Percentiles rank a stretch among this genome's conserved stretches.
Evolutionary conservation across 345 rosid genomes (phyloP).

Genomic region (Eucalyptus cloeziana): DNA sequence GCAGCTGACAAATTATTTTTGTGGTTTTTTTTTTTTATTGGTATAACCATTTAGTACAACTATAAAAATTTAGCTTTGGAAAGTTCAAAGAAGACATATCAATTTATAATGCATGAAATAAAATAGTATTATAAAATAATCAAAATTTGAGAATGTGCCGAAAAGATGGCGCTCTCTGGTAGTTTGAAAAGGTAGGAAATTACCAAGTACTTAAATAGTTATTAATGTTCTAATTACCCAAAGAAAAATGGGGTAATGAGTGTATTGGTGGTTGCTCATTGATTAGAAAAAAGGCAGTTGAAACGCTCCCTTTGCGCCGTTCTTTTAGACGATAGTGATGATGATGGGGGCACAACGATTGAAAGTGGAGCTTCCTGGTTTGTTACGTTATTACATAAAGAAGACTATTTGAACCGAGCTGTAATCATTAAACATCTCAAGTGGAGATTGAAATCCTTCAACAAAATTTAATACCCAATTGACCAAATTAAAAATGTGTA

Average conservation of each 20-base stretch:
- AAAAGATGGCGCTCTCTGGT: neutral
- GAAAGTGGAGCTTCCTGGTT: neutral
- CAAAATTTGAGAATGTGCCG: neutral
- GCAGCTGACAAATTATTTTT: neutral
- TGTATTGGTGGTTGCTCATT: neutral
- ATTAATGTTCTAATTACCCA: neutral
- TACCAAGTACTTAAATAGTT: neutral
- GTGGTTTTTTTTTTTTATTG: neutral
- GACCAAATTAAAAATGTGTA: neutral
- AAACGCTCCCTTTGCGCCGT: neutral
- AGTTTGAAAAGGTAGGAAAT: neutral
- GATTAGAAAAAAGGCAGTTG: neutral
- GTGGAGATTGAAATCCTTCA: neutral
- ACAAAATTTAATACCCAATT: too few species aligned
- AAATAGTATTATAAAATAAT: neutral
- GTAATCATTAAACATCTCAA: neutral
- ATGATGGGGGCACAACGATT: neutral
- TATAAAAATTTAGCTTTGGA: neutral
- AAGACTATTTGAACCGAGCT: neutral
- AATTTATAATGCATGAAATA: neutral
- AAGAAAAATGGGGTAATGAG: neutral
- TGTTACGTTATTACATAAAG: neutral
- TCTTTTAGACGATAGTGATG: neutral
- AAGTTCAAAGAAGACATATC: neutral
- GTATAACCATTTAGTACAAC: neutral